phyloP scores from a whole-genome alignment of 257 asterid species.

The Solanum habrochaites region DNA sequence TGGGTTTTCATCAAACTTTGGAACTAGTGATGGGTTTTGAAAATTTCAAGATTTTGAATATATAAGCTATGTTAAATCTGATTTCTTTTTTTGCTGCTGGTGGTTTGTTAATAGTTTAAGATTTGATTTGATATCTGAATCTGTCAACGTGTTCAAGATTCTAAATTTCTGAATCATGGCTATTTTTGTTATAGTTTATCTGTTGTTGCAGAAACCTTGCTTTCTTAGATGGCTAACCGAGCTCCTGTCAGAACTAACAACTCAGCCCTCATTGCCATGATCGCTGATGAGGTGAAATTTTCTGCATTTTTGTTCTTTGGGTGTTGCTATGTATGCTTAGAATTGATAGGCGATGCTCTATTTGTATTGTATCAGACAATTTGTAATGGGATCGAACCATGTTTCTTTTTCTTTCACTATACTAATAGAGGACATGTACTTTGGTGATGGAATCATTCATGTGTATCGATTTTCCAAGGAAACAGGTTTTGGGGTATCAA shows the following conservation, averaged over 20 bases:
- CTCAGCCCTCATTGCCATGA: slow-evolving; percentile 92
- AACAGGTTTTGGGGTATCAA: background rate
- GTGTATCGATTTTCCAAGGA: background rate
- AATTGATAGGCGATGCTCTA: background rate
- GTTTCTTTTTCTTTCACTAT: background rate
- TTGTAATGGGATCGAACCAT: background rate
- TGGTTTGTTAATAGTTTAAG: background rate
- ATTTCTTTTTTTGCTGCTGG: background rate
- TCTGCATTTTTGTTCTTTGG: background rate
- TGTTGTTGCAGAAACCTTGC: background rate
- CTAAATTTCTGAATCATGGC: background rate
- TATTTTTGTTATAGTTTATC: background rate
- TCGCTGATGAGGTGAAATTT: slow-evolving; percentile 72
- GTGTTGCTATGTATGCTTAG: background rate
- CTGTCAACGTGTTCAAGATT: background rate
- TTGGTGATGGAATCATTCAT: background rate
- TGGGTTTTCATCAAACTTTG: background rate
- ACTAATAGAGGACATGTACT: background rate
- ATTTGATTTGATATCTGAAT: background rate
- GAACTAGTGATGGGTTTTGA: background rate
- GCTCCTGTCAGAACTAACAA: slow-evolving; percentile 64
- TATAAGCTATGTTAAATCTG: background rate
- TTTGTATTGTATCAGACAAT: background rate
- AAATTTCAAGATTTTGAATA: background rate
- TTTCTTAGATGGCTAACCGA: slow-evolving; percentile 59